phyloP scores from a whole-genome alignment of 2,329 filamentous ascomycete species.

The Colletotrichum phormii region DNA sequence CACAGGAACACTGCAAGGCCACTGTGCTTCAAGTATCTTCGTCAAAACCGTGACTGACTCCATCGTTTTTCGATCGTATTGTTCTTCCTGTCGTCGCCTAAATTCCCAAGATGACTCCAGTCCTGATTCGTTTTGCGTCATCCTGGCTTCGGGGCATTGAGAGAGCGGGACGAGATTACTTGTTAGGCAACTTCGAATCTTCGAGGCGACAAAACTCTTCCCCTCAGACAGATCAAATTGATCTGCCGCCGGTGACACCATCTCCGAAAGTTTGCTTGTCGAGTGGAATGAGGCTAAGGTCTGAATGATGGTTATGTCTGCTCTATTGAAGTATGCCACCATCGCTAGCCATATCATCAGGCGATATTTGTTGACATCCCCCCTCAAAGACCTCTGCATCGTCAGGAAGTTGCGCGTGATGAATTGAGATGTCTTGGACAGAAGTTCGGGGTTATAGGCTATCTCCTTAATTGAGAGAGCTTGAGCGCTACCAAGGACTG shows the following conservation, averaged over 20 bases:
- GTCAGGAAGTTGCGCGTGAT: background rate
- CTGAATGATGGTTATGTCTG: constrained; percentile 33
- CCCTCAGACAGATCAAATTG: background rate
- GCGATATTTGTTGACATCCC: background rate
- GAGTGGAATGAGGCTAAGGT: constrained; percentile 16
- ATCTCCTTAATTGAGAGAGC: background rate
- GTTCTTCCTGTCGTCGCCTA: background rate
- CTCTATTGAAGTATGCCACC: constrained; percentile 32
- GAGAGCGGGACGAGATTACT: background rate
- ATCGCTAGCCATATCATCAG: constrained; percentile 40
- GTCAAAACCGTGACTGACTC: background rate
- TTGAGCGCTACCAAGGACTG: background rate
- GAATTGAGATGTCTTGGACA: background rate
- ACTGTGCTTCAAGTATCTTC: background rate
- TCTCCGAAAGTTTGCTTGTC: background rate
- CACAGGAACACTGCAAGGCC: background rate
- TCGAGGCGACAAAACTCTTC: background rate
- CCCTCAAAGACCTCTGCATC: background rate
- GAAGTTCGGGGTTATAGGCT: background rate
- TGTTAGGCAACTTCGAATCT: background rate
- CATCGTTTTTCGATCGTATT: background rate
- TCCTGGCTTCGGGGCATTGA: background rate
- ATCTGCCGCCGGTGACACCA: background rate
- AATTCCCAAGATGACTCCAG: background rate
- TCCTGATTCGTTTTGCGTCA: rapidly evolving